These are phyloP conservation scores for Penicillium simplicissimum DNA, from an alignment of 495 filamentous ascomycete genomes.

Conservation along the genomic window DNA sequence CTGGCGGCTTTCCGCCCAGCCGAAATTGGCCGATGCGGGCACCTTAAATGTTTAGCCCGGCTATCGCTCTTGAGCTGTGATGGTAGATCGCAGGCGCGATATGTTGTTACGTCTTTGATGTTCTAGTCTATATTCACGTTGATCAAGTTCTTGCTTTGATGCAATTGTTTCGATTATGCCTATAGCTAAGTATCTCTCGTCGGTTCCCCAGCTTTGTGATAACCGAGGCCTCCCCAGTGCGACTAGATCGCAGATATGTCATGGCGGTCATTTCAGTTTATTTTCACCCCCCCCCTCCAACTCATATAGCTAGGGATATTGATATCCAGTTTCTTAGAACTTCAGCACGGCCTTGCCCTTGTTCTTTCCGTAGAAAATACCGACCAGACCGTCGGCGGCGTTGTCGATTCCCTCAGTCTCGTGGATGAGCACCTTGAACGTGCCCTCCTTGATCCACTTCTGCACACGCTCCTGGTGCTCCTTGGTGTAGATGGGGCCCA, in stretches of 20 bases:
- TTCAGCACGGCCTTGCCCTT: slow-evolving; percentile 88
- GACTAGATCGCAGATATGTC: slow-evolving; percentile 3
- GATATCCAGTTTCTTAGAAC: slow-evolving; percentile 45
- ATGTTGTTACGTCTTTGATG: not conserved
- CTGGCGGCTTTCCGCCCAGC: slow-evolving; percentile 40
- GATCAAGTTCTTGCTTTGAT: not conserved
- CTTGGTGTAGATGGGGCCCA: slow-evolving; percentile 68
- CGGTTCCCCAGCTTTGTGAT: slow-evolving; percentile 3
- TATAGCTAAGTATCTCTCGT: not conserved
- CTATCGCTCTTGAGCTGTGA: not conserved
- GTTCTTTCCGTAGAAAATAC: slow-evolving; percentile 86
- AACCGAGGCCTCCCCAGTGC: slow-evolving; percentile 11
- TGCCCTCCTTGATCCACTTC: slow-evolving; percentile 83
- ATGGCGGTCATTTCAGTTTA: slow-evolving; percentile 17
- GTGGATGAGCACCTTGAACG: slow-evolving; percentile 69
- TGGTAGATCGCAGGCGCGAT: not conserved
- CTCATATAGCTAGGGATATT: slow-evolving; percentile 2
- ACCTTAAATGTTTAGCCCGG: slow-evolving; percentile 30
- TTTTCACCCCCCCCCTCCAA: not conserved
- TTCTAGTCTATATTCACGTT: not conserved
- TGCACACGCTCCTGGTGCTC: slow-evolving; percentile 82
- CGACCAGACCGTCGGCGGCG: slow-evolving; percentile 75
- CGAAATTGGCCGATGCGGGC: slow-evolving; percentile 45
- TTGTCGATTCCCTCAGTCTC: slow-evolving; percentile 83
- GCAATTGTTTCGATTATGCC: not conserved